phyloP scores from a whole-genome alignment of 2,329 filamentous ascomycete genomes.

The Geoglossum cookeanum region DNA sequence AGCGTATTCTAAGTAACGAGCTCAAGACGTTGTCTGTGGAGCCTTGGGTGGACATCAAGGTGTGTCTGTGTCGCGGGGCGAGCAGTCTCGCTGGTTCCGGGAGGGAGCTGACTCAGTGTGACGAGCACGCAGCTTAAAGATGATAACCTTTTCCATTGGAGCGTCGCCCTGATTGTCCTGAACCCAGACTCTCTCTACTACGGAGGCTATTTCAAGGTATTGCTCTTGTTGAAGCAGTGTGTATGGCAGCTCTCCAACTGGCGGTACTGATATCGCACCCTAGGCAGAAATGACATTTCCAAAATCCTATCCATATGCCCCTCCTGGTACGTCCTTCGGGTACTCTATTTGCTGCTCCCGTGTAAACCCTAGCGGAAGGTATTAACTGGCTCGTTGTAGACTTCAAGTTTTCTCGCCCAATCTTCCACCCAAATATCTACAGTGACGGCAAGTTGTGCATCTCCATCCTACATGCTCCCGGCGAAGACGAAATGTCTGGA shows the following conservation, averaged over 20 bases:
- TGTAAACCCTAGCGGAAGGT: background rate
- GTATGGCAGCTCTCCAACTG: background rate
- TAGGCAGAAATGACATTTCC: conserved; percentile 73
- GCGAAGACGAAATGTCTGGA: conserved; percentile 82
- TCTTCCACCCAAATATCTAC: conserved; percentile 92
- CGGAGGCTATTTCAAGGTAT: conserved; percentile 63
- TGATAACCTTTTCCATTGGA: conserved; percentile 75
- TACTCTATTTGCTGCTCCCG: background rate
- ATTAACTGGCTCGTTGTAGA: conserved; percentile 22
- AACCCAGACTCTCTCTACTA: conserved; percentile 86
- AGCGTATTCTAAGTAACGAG: conserved; percentile 79
- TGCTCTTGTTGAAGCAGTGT: conserved; percentile 5
- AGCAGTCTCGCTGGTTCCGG: background rate
- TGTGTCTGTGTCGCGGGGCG: conserved; percentile 22
- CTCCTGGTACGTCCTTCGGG: conserved; percentile 35
- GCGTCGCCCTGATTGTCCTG: conserved; percentile 72
- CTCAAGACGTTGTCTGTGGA: conserved; percentile 66
- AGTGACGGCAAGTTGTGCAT: conserved; percentile 81
- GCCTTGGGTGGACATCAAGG: conserved; percentile 85
- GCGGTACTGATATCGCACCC: background rate
- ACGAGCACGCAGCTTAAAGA: conserved; percentile 40
- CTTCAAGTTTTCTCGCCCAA: conserved; percentile 64
- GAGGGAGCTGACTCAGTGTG: background rate
- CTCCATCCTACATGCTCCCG: conserved; percentile 82
- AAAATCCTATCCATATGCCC: conserved; percentile 72